A percentile compares a stretch with the other conserved stretches of the same genome.
phyloP scores from a whole-genome alignment of 306 rosid species.

The Hippophae tibetana region DNA sequence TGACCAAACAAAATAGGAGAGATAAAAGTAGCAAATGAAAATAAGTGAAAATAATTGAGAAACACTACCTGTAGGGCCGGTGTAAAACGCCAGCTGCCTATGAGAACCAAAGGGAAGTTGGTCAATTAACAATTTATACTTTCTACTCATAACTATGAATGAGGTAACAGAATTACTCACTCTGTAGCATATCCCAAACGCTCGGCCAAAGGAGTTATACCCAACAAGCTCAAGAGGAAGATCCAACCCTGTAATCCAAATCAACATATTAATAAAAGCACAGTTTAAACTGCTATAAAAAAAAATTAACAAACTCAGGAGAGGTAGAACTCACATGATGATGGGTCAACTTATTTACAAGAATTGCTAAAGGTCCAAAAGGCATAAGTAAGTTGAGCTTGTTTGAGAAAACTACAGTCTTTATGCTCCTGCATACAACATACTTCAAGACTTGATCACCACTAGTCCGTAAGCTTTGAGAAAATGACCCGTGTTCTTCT shows the following conservation, averaged over 20 bases:
- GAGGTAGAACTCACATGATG: constrained; percentile 47
- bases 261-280: constrained; percentile 17
- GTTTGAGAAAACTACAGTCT: constrained; percentile 57
- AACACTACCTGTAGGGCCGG: constrained; percentile 66
- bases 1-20: too few species aligned
- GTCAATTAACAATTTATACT: constrained; percentile 17
- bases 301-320: neutral
- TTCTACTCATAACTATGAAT: neutral
- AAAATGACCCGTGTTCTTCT: constrained; percentile 28
- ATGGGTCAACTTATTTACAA: constrained; percentile 34
- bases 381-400: constrained; percentile 74
- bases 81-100: constrained; percentile 81
- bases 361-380: constrained; percentile 72
- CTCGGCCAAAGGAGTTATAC: constrained; percentile 80
- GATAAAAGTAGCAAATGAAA: too few species aligned
- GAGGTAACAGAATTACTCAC: constrained; percentile 33
- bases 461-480: constrained; percentile 18
- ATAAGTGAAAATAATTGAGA: neutral
- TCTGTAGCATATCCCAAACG: constrained; percentile 90
- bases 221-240: constrained; percentile 62
- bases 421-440: constrained; percentile 38
- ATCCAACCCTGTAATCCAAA: constrained; percentile 69
- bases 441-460: constrained; percentile 16
- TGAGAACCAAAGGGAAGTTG: constrained; percentile 22
- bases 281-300: neutral